phyloP scores from a whole-genome alignment of 768 basidiomycete genomes.

The Paxillus involutus region DNA sequence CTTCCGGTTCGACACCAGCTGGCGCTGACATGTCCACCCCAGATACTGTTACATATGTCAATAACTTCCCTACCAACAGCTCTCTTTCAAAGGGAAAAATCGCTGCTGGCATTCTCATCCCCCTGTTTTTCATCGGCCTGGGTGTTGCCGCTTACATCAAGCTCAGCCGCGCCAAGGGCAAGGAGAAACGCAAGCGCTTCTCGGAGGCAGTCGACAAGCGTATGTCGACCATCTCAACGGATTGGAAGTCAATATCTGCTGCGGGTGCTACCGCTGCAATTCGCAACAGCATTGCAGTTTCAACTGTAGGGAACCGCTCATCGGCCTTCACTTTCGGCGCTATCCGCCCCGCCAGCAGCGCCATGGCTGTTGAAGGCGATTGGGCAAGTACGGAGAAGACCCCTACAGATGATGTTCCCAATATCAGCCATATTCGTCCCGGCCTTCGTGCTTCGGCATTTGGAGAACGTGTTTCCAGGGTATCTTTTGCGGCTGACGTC shows the following conservation, averaged over 20 bases:
- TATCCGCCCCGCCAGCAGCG: slow-evolving; percentile 49
- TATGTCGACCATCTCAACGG: slow-evolving; percentile 77
- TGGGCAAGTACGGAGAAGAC: slow-evolving; percentile 35
- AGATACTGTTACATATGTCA: slow-evolving; percentile 40
- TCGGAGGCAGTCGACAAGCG: slow-evolving; percentile 72
- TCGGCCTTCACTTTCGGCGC: slow-evolving; percentile 57
- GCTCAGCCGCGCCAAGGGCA: slow-evolving; percentile 47
- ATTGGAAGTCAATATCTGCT: slow-evolving; percentile 73
- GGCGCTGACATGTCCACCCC: slow-evolving; percentile 39
- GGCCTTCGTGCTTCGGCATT: slow-evolving; percentile 53
- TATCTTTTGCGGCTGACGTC: slow-evolving; percentile 68
- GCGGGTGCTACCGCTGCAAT: slow-evolving; percentile 76
- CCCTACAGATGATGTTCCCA: slow-evolving; percentile 37
- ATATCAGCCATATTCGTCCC: slow-evolving; percentile 49
- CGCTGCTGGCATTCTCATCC: slow-evolving; percentile 63
- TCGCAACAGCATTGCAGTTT: slow-evolving; percentile 60
- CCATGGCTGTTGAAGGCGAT: slow-evolving; percentile 43
- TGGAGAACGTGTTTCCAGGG: slow-evolving; percentile 53
- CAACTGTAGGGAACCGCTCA: slow-evolving; percentile 36
- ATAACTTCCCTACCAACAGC: slow-evolving; percentile 33
- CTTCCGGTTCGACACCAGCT: slow-evolving; percentile 38
- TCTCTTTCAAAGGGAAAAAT: slow-evolving; percentile 52
- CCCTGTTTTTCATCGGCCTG: slow-evolving; percentile 56
- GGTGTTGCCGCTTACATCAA: slow-evolving; percentile 51
- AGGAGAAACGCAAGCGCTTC: slow-evolving; percentile 57